Evolutionary conservation across 306 rosid genomes (phyloP).

Genomic region (Gynostemma pentaphyllum): DNA sequence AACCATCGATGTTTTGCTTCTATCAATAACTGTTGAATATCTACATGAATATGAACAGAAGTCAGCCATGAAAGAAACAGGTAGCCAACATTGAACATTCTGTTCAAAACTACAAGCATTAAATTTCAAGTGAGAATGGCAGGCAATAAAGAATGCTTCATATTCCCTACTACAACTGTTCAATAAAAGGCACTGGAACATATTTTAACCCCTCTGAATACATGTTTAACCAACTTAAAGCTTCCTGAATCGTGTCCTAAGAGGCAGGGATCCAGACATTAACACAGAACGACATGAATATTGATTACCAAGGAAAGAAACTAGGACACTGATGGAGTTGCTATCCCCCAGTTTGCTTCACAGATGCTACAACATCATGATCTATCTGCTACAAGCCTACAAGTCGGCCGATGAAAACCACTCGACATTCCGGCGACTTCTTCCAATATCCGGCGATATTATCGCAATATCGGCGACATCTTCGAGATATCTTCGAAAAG

Average conservation of each 20-base stretch:
- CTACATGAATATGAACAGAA: slow-evolving; percentile 31
- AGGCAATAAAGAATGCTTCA: not conserved
- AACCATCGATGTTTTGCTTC: slow-evolving; percentile 91
- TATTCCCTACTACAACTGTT: not conserved
- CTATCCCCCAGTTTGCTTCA: too few species aligned
- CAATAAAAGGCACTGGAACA: not conserved
- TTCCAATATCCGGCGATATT: too few species aligned
- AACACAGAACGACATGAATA: not conserved
- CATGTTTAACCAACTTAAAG: not conserved
- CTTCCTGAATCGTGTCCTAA: not conserved
- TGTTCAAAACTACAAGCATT: not conserved
- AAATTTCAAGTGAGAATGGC: not conserved
- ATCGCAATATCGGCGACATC: too few species aligned
- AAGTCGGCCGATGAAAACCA: too few species aligned
- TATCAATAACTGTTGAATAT: slow-evolving; percentile 45
- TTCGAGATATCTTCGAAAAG: too few species aligned
- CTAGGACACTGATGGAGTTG: too few species aligned
- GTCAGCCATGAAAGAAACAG: slow-evolving; percentile 4
- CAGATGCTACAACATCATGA: too few species aligned
- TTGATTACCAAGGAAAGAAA: not conserved
- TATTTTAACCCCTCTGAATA: not conserved
- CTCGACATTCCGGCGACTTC: too few species aligned
- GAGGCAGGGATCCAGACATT: not conserved
- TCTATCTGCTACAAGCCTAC: too few species aligned
- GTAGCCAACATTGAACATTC: not conserved